Base-by-base conservation (phyloP, 306 rosid genomes). In the Fragaria vesca region DNA sequence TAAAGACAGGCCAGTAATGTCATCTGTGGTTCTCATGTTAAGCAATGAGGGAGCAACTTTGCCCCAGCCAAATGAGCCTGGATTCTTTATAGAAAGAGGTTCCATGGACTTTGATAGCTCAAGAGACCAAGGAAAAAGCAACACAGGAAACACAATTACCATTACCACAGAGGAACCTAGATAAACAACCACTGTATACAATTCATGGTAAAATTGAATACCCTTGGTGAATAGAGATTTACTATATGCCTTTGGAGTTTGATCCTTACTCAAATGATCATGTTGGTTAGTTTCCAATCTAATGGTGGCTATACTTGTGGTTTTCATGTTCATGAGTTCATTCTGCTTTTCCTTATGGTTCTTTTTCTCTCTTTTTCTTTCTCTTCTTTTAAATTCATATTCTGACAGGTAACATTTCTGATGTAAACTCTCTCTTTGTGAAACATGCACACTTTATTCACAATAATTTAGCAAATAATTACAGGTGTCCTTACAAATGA, bases 61-160 rank as follows among this genome's bases (percentile, higher is more conserved):
- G 60, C 76, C 82, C 40, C 51, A 28, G 20, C 82, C 82, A n/a
- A 74, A 78, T 58, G 61, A 78, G 57, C 86, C 82, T 18, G 73
- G 68, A 38, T 82, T 82, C 67, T 78, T 82, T 32, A 48, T 16
- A 3, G 79, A 72, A 73, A 82, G 82, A 51, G 69, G 60, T 58
- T 69, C 57, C n/a, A 21, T 16, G 16, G 40, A 73, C 26, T 2
- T 57, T 60, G 67, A 73, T 57, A 40, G 68, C 52, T 57, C 16
- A 55, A 0, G 16, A 2, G 9, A 17, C 34, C 52, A 21, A 40
- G 68, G 24, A 13, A 24, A 30, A 15, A 73, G 66, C 32, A 20
- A 38, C 9, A 13, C 77, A 12, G 52, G 66, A 13, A 55, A 0
- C 24, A 20, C 54, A 21, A 40, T 73, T 24, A 36, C 77, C 68